A percentile compares a stretch with the other conserved stretches of the same genome.
phyloP scores from a whole-genome alignment of 768 basidiomycete species.

The Nevesoporus exiguus region DNA sequence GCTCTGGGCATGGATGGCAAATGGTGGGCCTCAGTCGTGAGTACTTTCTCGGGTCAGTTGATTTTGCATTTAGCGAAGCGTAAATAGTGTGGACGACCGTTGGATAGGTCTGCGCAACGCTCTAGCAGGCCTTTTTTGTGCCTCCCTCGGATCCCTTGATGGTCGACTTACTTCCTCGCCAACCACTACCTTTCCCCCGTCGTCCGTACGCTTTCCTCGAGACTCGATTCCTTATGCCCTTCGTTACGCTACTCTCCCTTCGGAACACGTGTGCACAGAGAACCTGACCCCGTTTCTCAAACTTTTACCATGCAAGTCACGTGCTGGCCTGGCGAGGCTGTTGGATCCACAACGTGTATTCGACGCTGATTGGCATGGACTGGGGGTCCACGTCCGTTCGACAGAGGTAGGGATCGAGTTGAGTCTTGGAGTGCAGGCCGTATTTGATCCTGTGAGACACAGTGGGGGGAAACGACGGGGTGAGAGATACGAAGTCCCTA shows the following conservation, averaged over 20 bases:
- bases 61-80: neutral
- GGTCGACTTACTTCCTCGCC: slow-evolving; percentile 74
- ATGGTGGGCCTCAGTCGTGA: slow-evolving; percentile 50
- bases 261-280: slow-evolving; percentile 93
- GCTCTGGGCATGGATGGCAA: slow-evolving; percentile 90
- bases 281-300: slow-evolving; percentile 96
- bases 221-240: slow-evolving; percentile 45
- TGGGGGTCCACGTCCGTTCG: slow-evolving; percentile 76
- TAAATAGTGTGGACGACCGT: slow-evolving; percentile 60
- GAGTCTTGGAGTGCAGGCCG: slow-evolving; percentile 66
- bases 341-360: slow-evolving; percentile 85
- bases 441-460: slow-evolving; percentile 71
- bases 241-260: slow-evolving; percentile 74
- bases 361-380: slow-evolving; percentile 89
- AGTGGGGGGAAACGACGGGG: slow-evolving; percentile 53
- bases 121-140: slow-evolving; percentile 91
- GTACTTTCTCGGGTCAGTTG: slow-evolving; percentile 13
- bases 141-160: slow-evolving; percentile 78
- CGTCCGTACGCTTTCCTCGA: slow-evolving; percentile 46
- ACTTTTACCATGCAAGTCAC: slow-evolving; percentile 87
- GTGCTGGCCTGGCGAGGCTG: slow-evolving; percentile 77
- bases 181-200: slow-evolving; percentile 58
- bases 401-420: slow-evolving; percentile 59
- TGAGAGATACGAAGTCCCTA: slow-evolving; percentile 22
- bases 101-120: slow-evolving; percentile 89